A percentile compares a stretch with the other conserved stretches of the same genome.
phyloP scores from a whole-genome alignment of 768 basidiomycete genomes.

The Suillus luteus region DNA sequence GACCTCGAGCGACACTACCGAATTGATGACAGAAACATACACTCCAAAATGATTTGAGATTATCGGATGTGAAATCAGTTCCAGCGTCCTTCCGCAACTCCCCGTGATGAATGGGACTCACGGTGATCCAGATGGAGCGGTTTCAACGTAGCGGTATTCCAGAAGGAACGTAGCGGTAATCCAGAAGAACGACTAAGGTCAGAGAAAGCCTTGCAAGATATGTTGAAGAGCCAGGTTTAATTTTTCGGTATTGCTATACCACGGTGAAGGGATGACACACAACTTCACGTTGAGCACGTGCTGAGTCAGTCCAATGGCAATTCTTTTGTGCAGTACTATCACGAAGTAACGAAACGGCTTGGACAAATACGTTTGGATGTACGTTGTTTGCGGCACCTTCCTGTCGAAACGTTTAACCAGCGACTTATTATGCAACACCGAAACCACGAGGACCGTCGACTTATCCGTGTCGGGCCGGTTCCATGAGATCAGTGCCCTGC shows the following conservation, averaged over 20 bases:
- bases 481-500: slow-evolving; percentile 1
- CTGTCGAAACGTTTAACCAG: not conserved
- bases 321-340: not conserved
- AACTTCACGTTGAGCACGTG: not conserved
- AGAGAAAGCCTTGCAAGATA: not conserved
- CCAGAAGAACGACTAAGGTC: not conserved
- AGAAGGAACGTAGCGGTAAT: slow-evolving; percentile 2
- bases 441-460: slow-evolving; percentile 31
- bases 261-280: not conserved
- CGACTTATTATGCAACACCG: slow-evolving; percentile 16
- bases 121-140: not conserved
- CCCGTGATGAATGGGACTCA: not conserved
- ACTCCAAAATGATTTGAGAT: slow-evolving; percentile 7
- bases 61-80: slow-evolving; percentile 5
- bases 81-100: not conserved
- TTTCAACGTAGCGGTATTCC: not conserved
- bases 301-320: not conserved
- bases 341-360: not conserved
- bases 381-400: not conserved
- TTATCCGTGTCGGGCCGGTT: slow-evolving; percentile 22
- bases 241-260: not conserved
- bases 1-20: not conserved
- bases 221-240: not conserved
- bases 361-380: not conserved
- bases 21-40: not conserved